Evolutionary conservation across 805 yeast genomes (phyloP).

Genomic region (Metschnikowia peoriensis): DNA sequence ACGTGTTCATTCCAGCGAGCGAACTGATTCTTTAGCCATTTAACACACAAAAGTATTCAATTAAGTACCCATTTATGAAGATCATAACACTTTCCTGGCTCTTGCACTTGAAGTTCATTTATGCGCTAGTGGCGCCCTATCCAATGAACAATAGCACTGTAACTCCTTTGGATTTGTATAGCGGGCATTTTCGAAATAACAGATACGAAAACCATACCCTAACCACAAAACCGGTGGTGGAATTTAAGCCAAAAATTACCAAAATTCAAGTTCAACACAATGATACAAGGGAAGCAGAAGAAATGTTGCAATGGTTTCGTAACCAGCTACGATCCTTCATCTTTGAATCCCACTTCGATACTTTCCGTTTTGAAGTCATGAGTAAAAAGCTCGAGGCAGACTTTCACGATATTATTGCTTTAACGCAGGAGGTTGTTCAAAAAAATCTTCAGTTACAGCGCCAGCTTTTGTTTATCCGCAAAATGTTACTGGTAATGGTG

Average conservation of each 20-base stretch:
- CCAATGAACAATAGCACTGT: too few relatives aligned
- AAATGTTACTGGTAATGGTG: background rate
- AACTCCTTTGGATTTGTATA: background rate
- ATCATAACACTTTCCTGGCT: too few relatives aligned
- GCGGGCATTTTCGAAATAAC: background rate
- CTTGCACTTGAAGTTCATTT: too few relatives aligned
- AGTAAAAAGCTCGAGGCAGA: background rate
- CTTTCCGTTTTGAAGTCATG: slow-evolving; percentile 1
- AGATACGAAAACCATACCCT: background rate
- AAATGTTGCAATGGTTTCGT: background rate
- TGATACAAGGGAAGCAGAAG: background rate
- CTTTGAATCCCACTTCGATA: background rate
- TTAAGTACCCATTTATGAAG: too few relatives aligned
- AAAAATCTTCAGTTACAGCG: background rate
- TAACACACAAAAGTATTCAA: too few relatives aligned
- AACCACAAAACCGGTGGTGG: too few relatives aligned
- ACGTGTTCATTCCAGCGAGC: too few relatives aligned
- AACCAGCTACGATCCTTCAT: background rate
- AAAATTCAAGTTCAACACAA: background rate
- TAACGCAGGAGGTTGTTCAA: background rate
- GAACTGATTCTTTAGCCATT: too few relatives aligned
- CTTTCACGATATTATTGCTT: background rate
- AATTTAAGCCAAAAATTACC: background rate
- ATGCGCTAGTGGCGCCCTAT: too few relatives aligned
- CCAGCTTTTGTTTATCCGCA: background rate